Base-by-base conservation (phyloP, 176 grass and related monocot genomes). In the Bonia amplexicaulis region DNA sequence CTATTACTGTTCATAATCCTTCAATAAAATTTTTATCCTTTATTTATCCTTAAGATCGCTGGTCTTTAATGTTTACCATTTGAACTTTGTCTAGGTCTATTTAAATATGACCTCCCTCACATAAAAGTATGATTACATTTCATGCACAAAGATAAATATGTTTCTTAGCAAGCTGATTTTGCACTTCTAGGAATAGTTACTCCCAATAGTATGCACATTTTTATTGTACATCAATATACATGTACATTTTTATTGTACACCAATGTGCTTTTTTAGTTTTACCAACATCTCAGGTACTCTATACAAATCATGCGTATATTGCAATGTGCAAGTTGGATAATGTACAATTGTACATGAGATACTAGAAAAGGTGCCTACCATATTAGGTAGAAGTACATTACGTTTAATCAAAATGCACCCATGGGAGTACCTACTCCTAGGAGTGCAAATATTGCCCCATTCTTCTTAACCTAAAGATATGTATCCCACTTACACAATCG, bases 131-230 rank as follows among this genome's bases (percentile, higher is more conserved):
- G 6, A 13, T 16, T 16, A 19, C 25, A 48, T 73, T 29, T 11
- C 49, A 60, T 69, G 46, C 58, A 74, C 31, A 33, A 55, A 81
- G 17, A 66, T 87, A 66, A 54, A 29, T n/a, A 55, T 66, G 12
- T 57, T 73, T 63, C 17, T 59, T 47, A 60, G 53, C 40, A 69
- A 85, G 51, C 40, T 70, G 39, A 26, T 85, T 3, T 52, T 52
- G n/a, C 48, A 69, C 53, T 78, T 59, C 51, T 58, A 77, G 25
- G 23, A 60, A 60, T 78, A 85, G 41, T 26, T 77, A 54, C 17
- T 84, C 35, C 13, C 40, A 67, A 2, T 73, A 69, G 22, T 65
- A 39, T 84, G 15, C 53, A 76, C 51, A 42, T 57, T 85, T 67
- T 44, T 20, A 67, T n/a, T 45, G n/a, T 22, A 40, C 16, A 76